Evolutionary conservation across 352 stramenopile species (phyloP), one percentile per base, ranked within the genome.

Genomic region (Elongisporangium prolatum): DNA sequence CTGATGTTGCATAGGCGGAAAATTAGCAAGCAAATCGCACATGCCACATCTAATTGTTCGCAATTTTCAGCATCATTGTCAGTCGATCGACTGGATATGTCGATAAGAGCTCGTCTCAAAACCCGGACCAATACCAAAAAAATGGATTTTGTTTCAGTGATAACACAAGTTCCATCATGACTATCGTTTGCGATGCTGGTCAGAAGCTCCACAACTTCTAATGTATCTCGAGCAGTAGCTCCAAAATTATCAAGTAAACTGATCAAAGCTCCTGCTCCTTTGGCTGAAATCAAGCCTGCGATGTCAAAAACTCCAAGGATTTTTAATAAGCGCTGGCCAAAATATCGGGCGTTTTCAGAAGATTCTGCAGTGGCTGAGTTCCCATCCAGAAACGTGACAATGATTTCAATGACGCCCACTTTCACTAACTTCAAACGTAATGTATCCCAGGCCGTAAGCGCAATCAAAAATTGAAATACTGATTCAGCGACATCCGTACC

Each of bases 381-480:
- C 2, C 9, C 28, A 40, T 40, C 28, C 28, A 40, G 14, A 13
- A 40, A 40, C 4, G 28, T 40, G 28, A 40, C 28, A 13, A 40
- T 13, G 48, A 13, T 59, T 64, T 85, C 77, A 24, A 92, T 84
- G 13, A 71, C 78, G 1, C 76, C 67, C 52, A 81, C 70, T 25
- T 79, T 80, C 28, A 80, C 67, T 17, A 90, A 60, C 21, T 72
- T 86, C 1, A 60, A 63, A 13, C 75, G 76, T n/a, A 85, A 63
- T 13, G 66, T 62, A 6, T 51, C 65, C 6, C 59, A 77, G 1
- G 50, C 11, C 22, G 63, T 56, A 57, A 79, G 67, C 4, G 65
- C 54, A 6, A 68, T 74, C 25, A 90, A 57, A 53, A 89, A 88
- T 52, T 63, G 44, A 16, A 83, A 65, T 17, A 84, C 58, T 7